phyloP scores from a whole-genome alignment of 768 basidiomycete genomes.

The Porphyrellus cyaneotinctus region DNA sequence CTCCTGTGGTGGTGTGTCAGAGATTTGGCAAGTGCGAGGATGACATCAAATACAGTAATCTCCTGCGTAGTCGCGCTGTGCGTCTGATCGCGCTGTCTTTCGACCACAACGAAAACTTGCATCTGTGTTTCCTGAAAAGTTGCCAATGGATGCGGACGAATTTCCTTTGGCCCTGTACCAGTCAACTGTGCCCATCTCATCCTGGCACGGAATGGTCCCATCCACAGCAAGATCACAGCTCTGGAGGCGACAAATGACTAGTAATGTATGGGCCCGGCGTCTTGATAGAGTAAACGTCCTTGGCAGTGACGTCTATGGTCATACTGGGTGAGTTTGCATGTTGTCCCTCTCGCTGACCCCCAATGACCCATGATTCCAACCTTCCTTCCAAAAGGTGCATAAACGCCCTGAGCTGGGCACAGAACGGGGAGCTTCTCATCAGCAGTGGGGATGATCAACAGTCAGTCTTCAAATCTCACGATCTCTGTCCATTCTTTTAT shows the following conservation, averaged over 20 bases:
- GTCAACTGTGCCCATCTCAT: neutral
- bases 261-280: constrained; percentile 26
- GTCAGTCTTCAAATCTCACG: constrained; percentile 31
- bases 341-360: neutral
- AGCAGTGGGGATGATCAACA: constrained; percentile 75
- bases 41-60: neutral
- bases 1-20: no score
- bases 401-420: constrained; percentile 73
- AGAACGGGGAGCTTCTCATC: constrained; percentile 58
- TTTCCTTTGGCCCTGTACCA: neutral
- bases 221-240: constrained; percentile 24
- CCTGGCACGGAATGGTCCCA: constrained; percentile 2
- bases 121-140: neutral
- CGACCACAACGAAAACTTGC: neutral
- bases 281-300: constrained; percentile 73
- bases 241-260: constrained; percentile 22
- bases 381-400: constrained; percentile 54
- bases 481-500: neutral
- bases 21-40: neutral
- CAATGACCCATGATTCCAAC: neutral
- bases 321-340: constrained; percentile 56
- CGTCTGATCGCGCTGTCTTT: neutral
- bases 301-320: constrained; percentile 56
- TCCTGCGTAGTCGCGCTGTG: no score
- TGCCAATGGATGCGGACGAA: constrained; percentile 14